Evolutionary conservation across 495 filamentous ascomycete genomes (phyloP), one percentile per base, ranked within the genome.

Genomic region (Neurospora sublineolata): DNA sequence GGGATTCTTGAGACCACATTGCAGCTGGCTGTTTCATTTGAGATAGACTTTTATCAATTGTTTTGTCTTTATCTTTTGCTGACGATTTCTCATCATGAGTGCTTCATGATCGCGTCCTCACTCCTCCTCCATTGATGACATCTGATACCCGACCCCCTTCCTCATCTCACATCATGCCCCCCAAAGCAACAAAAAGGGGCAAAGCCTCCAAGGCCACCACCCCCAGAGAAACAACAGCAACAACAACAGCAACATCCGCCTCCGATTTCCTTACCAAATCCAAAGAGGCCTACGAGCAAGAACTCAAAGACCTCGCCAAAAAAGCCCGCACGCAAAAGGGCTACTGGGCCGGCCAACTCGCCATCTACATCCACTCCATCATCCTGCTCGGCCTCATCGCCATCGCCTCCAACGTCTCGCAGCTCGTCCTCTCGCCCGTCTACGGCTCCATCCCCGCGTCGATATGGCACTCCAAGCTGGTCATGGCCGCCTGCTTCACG

Each of bases 381-480:
- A 74, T 77, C 39, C 79, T 94, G 68, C 84, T 96, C 72, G 72
- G 86, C 30, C 85, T 95, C 60, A 85, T 89, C n/a, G 93, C 92
- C 2, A 78, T 91, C 64, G 91, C 87, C 72, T 92, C 93, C 27
- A 89, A 88, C 70, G 87, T 93, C 69, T 95, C 93, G 33, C 85
- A 91, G 74, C 82, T 93, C 73, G 88, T 85, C 7, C 81, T 98
- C 40, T 90, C 92, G 27, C 95, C 94, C 3, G 91, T 94, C 27
- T 98, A 96, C 82, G 94, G 94, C 30, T 87, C 89, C 18, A 89
- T 93, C 30, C 90, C 94, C 11, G 79, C 93, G 1, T 85, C 87
- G 12, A 84, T 90, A 75, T 90, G 90, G 80, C 94, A 97, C 78
- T 78, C 83, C 69, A 86, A 87, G 75, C 84, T 91, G 23, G 84